These are phyloP conservation scores for Copromyces sp. DNA, from an alignment of 495 filamentous ascomycete species.

Conservation along the genomic window DNA sequence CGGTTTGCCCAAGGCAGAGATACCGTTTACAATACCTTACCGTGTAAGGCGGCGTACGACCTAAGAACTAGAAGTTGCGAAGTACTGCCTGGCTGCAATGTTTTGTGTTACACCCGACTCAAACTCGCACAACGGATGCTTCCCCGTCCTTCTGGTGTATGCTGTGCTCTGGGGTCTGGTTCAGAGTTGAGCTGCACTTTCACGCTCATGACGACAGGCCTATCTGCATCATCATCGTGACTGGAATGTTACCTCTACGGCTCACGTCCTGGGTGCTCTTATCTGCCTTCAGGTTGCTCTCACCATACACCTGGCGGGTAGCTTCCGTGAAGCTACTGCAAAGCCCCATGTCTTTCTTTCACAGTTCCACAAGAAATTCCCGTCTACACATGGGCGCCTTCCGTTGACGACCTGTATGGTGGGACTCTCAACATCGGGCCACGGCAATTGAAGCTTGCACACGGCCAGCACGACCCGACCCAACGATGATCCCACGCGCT, in stretches of 20 bases:
- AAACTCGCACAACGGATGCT: slow-evolving; percentile 3
- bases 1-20: not conserved
- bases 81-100: not conserved
- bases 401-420: not conserved
- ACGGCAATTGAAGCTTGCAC: not conserved
- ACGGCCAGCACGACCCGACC: not conserved
- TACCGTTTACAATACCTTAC: not conserved
- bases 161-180: not conserved
- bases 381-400: not conserved
- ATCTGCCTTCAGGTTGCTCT: not conserved
- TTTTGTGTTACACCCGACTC: not conserved
- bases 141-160: not conserved
- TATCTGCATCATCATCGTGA: not conserved
- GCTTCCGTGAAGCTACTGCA: not conserved
- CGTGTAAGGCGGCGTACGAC: not conserved
- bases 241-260: not conserved
- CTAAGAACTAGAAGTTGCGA: not conserved
- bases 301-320: not conserved
- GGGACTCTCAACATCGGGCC: not conserved
- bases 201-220: not conserved
- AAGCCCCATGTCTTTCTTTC: not conserved
- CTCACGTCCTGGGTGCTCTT: not conserved
- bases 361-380: not conserved
- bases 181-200: not conserved
- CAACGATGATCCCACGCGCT: not conserved